Base-by-base conservation (phyloP, 2,329 filamentous ascomycete genomes). In the Ophiocordyceps camponoti-saundersi region DNA sequence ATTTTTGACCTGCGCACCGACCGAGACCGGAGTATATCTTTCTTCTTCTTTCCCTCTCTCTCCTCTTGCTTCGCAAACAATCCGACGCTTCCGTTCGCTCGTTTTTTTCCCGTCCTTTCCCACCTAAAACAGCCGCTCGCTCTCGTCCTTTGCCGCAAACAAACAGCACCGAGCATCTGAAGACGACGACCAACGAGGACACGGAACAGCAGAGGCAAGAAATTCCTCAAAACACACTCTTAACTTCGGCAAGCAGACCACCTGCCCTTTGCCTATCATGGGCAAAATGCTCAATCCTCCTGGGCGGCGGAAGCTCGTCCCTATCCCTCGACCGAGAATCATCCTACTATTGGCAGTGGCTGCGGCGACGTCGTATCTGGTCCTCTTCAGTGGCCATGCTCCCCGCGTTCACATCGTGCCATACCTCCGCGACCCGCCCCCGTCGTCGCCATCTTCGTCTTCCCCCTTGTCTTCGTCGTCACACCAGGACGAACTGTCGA, bases 351-450 rank as follows among this genome's bases (percentile, higher is more conserved):
- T 70, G 22, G 57, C 59, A 30, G 48, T 70, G 21, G 64, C 64
- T 29, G 55, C 63, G 34, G 52, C 65, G 20, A 60, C 63, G n/a
- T 59, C 68, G 32, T 72, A 70, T 53, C 68, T 65, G 53, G 51
- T 71, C 42, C 50, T 70, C 20, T 62, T 69, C 48, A 64, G 61
- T 49, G 59, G 58, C 20, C 59, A 63, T 15, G 50, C 55, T 15
- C 54, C 59, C 11, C 56, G 53, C 21, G 55, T 65, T 39, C 63
- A 57, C 44, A 60, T 64, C 21, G 63, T 66, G 11, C 62, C 62
- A 2, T 61, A 59, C 47, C 49, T 53, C 15, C 49, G 50, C 26
- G 47, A 53, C 18, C 23, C 42, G 16, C 18, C 46, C 4, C 22
- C 34, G 11, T 20, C 21, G 22, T 20, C 32, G 11, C 44, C 29